Evolutionary conservation across 225 moss, liverwort and hornwort species (phyloP), one percentile per base, ranked within the genome.

Genomic region (Thuidium tamariscinum): DNA sequence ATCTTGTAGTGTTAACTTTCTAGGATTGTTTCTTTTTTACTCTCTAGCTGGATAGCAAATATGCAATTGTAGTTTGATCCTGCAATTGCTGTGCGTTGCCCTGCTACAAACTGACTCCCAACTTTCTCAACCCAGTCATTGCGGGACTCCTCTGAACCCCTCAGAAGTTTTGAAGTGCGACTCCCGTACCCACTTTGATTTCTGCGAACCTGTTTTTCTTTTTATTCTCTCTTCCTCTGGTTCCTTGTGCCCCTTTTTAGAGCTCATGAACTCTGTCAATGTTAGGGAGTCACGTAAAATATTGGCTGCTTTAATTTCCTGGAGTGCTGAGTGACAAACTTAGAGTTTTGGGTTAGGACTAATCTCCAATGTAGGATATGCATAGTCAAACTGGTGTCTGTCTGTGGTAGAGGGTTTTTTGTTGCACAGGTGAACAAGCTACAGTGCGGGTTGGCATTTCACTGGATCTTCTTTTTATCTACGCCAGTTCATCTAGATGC

Each of bases 351-450:
- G 87, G 87, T 90, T 86, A 86, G 90, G 87, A 89, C 92, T 92
- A 92, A 92, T 91, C 87, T 90, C 89, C 74, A 89, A 87, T 80
- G 36, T 89, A 89, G 92, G 86, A 89, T 90, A 77, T 90, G 89
- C 80, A 77, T 87, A 87, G 89, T 84, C 88, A 86, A 90, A 89
- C 87, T 82, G 90, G 90, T 90, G 89, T 92, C 89, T 90, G 90
- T 92, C 89, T 92, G 87, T 92, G 90, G 89, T 92, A 91, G 90
- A 91, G 81, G 89, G 89, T 46, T 83, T 87, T 88, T 86, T 89
- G 90, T 92, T 83, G 89, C 90, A 91, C 92, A 92, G 92, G 92
- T 92, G 86, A 91, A 89, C 89, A 83, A 92, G 90, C 87, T 89
- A 77, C 71, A 89, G 81, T 86, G 92, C 92, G 82, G 83, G 90